Evolutionary conservation across 495 filamentous ascomycete species (phyloP).

Genomic region (Tetracladium setigerum): DNA sequence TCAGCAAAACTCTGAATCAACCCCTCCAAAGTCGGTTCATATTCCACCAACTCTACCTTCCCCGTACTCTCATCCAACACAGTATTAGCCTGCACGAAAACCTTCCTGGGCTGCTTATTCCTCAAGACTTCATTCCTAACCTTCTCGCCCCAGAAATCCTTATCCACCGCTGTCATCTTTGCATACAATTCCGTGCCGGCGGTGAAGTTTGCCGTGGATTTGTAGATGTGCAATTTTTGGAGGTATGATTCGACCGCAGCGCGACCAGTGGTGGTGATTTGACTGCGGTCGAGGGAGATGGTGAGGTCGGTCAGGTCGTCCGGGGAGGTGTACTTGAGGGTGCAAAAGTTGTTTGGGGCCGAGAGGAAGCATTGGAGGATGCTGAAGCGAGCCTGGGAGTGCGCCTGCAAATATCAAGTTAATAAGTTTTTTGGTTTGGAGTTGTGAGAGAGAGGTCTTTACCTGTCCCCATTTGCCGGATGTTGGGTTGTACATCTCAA

Average conservation of each 20-base stretch:
- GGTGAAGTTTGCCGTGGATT: slow-evolving; percentile 79
- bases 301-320: slow-evolving; percentile 74
- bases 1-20: slow-evolving; percentile 90
- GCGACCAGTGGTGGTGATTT: slow-evolving; percentile 59
- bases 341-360: slow-evolving; percentile 75
- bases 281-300: slow-evolving; percentile 71
- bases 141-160: slow-evolving; percentile 70
- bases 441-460: background rate
- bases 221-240: slow-evolving; percentile 87
- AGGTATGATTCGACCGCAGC: slow-evolving; percentile 83
- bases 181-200: slow-evolving; percentile 69
- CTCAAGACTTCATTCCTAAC: slow-evolving; percentile 71
- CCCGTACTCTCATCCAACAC: slow-evolving; percentile 47
- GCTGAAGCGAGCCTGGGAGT: slow-evolving; percentile 90
- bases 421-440: background rate
- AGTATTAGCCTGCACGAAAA: slow-evolving; percentile 95
- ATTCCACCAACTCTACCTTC: slow-evolving; percentile 75
- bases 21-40: slow-evolving; percentile 77
- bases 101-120: slow-evolving; percentile 87
- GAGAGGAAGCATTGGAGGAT: slow-evolving; percentile 85
- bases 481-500: slow-evolving; percentile 88
- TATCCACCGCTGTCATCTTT: slow-evolving; percentile 70
- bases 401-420: slow-evolving; percentile 52
- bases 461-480: slow-evolving; percentile 70
- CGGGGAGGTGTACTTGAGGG: slow-evolving; percentile 56